Conservation (phyloP, 768 basidiomycete species). For the Naganishia friedmannii region DNA sequence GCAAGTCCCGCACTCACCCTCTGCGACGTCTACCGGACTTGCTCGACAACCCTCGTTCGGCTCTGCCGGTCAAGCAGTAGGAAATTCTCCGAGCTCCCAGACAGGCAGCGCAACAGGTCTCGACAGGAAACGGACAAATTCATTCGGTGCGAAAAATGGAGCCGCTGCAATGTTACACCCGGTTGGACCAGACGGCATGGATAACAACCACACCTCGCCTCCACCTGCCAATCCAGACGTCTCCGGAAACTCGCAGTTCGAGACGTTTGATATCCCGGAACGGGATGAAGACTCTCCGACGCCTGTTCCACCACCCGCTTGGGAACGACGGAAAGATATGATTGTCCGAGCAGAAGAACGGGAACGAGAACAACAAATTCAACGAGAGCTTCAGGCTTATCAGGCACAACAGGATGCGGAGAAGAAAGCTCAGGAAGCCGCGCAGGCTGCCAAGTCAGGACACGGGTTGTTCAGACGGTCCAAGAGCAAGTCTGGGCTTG, state of each 20-base stretch:
- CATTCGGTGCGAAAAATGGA: not conserved
- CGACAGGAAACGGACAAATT: constrained; percentile 4
- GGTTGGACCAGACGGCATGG: not conserved
- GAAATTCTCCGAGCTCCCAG: not conserved
- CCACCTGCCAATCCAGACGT: constrained; percentile 1
- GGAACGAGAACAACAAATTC: constrained; percentile 19
- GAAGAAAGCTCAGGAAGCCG: not conserved
- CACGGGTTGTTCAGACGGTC: constrained; percentile 13
- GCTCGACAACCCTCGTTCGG: constrained; percentile 16
- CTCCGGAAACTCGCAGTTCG: not conserved
- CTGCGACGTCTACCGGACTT: constrained; percentile 7
- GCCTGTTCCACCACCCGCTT: constrained; percentile 43
- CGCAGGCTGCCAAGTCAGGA: constrained; percentile 12
- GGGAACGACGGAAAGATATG: constrained; percentile 40
- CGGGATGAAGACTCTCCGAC: constrained; percentile 2
- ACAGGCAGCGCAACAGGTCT: not conserved
- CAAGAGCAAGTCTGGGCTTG: constrained; percentile 11
- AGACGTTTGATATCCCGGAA: constrained; percentile 13
- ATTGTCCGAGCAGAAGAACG: constrained; percentile 21
- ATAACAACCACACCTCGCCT: not conserved
- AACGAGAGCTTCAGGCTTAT: constrained; percentile 10
- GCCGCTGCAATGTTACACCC: not conserved
- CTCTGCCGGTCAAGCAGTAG: constrained; percentile 3
- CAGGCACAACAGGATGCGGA: constrained; percentile 10
- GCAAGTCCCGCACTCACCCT: not conserved